Evolutionary conservation across 495 filamentous ascomycete genomes (phyloP), one percentile per base, ranked within the genome.

Genomic region (Tirmania nivea): DNA sequence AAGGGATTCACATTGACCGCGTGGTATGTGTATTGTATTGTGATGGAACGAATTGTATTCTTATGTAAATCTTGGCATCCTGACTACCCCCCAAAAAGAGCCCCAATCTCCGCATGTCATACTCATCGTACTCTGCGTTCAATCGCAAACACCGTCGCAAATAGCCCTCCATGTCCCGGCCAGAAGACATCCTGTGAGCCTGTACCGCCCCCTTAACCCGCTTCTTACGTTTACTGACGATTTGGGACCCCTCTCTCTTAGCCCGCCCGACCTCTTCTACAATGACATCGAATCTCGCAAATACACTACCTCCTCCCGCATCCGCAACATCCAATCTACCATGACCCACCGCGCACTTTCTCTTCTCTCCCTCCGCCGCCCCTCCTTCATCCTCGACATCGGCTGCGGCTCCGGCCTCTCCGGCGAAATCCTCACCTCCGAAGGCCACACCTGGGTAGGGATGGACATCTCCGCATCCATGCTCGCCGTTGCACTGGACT

Each of bases 221-320:
- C 48, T n/a, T 0, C 48, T 21, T 12, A 3, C 51, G 36, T 52
- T 54, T 55, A 60, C 49, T 57, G 56, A 34, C 48, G 31, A 54
- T 35, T 36, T 35, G 52, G 54, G n/a, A n/a, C 48, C 6, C 48
- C 12, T 59, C 56, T 48, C 34, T 9, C 12, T 21, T 61, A 93
- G 86, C 60, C 84, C 85, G 50, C 86, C 90, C 55, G 90, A 97
- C 71, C 78, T 96, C 60, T 90, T 89, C 71, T 97, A 97, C 72
- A 83, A 94, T 70, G 92, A 95, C 67, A 74, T 75, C 71, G 86
- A 93, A 71, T 86, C 90, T 12, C 80, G 80, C 65, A 89, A 94
- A 71, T 97, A 97, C 70, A 97, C 92, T n/a, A 94, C 89, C 34
- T 85, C 78, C 53, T 94, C 87, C 17, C 86, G 90, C 53, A 96